Evolutionary conservation across 257 asterid species (phyloP).

Genomic region (Ballota nigra): DNA sequence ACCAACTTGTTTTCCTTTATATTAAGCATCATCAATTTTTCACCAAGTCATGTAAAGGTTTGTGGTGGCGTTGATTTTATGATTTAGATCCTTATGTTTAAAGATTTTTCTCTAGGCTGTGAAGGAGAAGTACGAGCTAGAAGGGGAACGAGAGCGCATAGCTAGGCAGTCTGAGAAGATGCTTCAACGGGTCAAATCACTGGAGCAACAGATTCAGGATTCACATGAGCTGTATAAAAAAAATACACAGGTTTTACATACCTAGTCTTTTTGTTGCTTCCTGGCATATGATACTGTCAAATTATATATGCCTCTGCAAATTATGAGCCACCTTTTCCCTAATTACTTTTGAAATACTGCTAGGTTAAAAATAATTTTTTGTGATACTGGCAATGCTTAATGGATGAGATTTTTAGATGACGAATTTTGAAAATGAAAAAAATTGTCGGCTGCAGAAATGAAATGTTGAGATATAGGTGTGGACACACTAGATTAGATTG

Average conservation of each 20-base stretch:
- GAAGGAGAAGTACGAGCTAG: conserved; percentile 61
- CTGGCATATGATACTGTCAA: conserved; percentile 12
- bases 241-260: conserved; percentile 66
- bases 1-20: background rate
- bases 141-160: conserved; percentile 47
- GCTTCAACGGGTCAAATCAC: conserved; percentile 43
- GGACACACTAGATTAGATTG: background rate
- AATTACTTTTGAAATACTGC: background rate
- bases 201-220: conserved; percentile 67
- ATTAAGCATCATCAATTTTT: background rate
- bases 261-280: conserved; percentile 12
- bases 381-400: background rate
- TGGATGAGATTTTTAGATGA: background rate
- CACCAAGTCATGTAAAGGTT: conserved; percentile 7
- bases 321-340: background rate
- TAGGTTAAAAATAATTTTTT: background rate
- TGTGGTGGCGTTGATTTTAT: background rate
- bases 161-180: conserved; percentile 38
- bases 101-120: conserved; percentile 54
- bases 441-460: background rate
- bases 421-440: background rate
- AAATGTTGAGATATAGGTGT: background rate
- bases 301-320: too few species aligned
- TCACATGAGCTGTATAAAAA: conserved; percentile 55
- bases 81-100: conserved; percentile 21